Evolutionary conservation across 495 filamentous ascomycete species (phyloP), one percentile per base, ranked within the genome.

Genomic region (Penicillium lividum): DNA sequence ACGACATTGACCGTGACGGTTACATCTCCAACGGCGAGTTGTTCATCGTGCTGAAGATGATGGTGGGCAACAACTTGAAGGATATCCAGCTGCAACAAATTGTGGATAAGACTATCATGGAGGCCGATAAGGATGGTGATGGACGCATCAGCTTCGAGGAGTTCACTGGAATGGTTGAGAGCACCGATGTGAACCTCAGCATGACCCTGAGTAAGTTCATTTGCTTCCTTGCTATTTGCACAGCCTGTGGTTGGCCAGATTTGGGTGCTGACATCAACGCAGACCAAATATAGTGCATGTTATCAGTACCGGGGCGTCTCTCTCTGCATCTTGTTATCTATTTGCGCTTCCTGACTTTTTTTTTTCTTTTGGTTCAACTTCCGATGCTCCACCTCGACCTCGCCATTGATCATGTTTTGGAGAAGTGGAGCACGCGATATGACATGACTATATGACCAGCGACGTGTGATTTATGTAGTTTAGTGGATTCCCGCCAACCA

Each of bases 81-180:
- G 95, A 99, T 71, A 88, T 96, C 76, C 94, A 99, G 77, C 77
- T 99, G 75, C 94, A 99, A 76, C 94, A 83, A 73, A 83, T 83
- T 50, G 94, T 99, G 59, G 94, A 99, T 78, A 99, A 99, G 85
- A 99, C 94, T 52, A 99, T 99, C 69, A 98, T 98, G 94, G 94
- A 99, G 78, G 95, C 94, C 45, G 94, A 99, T 73, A 83, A 89
- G 67, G 95, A 99, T 74, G 82, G 85, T 43, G 94, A 99, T 76
- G 94, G 94, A 62, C 96, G 96, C 82, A 98, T 99, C 78, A 96
- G 90, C 78, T 99, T 99, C 67, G 92, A 97, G 79, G 94, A 99
- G 81, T 99, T 99, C 76, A 91, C 85, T 50, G 89, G 93, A 76
- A 97, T 98, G 95, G 95, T 98, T 48, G 93, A 97, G 82, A 95